Conservation (phyloP, 2,329 filamentous ascomycete species). For the Colletotrichum sp. region DNA sequence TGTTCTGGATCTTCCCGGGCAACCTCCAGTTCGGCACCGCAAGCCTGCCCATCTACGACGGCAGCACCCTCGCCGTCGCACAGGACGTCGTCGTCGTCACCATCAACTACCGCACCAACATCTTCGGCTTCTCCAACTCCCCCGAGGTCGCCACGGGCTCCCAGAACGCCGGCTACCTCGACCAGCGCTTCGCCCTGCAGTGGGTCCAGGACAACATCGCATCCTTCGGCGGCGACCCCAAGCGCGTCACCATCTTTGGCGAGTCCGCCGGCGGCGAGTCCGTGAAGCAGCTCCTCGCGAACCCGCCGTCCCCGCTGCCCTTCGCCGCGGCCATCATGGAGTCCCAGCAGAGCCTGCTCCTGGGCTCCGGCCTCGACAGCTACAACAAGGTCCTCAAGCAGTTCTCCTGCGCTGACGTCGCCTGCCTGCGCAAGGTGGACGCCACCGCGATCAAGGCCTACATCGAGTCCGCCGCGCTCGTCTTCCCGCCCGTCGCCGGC, state of each 20-base stretch:
- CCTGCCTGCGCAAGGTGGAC: background rate
- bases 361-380: constrained; percentile 4
- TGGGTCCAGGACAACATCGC: constrained; percentile 68
- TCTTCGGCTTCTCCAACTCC: constrained; percentile 21
- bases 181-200: constrained; percentile 61
- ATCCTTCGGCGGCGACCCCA: constrained; percentile 67
- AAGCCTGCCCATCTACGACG: constrained; percentile 11
- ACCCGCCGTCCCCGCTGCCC: constrained; percentile 30
- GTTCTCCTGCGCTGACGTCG: background rate
- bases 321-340: constrained; percentile 18
- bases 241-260: constrained; percentile 66
- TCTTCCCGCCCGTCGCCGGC: constrained; percentile 12
- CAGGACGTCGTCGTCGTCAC: constrained; percentile 19
- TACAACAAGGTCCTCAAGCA: constrained; percentile 7
- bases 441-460: constrained; percentile 6
- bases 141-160: constrained; percentile 4
- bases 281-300: constrained; percentile 24
- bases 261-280: constrained; percentile 56
- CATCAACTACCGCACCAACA: constrained; percentile 19
- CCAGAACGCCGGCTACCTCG: constrained; percentile 58
- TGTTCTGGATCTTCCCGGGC: constrained; percentile 23
- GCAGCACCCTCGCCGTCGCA: background rate
- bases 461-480: constrained; percentile 2
- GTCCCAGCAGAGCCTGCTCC: constrained; percentile 11
- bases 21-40: constrained; percentile 20